phyloP scores from a whole-genome alignment of 2,329 filamentous ascomycete genomes.

The Fusarium pseudonygamai region DNA sequence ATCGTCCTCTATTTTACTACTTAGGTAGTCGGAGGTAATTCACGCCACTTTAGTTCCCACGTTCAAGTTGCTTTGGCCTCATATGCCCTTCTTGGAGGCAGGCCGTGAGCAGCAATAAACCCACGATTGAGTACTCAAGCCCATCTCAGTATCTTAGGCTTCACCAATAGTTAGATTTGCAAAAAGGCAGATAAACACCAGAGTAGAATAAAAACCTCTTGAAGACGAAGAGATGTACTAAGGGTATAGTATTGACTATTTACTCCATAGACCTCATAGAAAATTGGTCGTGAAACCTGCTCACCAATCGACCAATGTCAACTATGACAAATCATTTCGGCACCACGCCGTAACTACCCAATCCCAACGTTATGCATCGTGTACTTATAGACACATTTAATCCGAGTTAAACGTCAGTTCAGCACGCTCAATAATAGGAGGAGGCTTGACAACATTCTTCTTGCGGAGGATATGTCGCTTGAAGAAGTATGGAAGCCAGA shows the following conservation, averaged over 20 bases:
- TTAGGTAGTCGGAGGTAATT: rapidly evolving
- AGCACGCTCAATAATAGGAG: slow-evolving; percentile 43
- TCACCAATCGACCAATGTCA: rapidly evolving
- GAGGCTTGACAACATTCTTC: slow-evolving; percentile 45
- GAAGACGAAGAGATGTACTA: neutral
- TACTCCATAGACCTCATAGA: neutral
- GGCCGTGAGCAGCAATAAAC: too few species aligned
- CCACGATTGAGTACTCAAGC: too few species aligned
- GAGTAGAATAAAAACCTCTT: rapidly evolving
- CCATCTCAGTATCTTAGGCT: too few species aligned
- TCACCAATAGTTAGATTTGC: rapidly evolving
- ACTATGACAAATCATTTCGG: too few species aligned
- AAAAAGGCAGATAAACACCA: rapidly evolving
- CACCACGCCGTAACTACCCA: neutral
- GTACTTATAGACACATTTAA: neutral
- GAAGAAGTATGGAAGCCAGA: slow-evolving; percentile 51
- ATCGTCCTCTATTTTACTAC: too few species aligned
- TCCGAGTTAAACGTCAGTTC: slow-evolving; percentile 5
- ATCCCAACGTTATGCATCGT: rapidly evolving
- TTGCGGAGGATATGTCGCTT: slow-evolving; percentile 50
- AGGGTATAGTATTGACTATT: neutral
- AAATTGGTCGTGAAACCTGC: neutral
- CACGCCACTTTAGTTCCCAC: rapidly evolving
- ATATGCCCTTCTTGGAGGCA: too few species aligned
- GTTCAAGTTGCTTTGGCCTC: rapidly evolving